Evolutionary conservation across 768 basidiomycete genomes (phyloP), one percentile per base, ranked within the genome.

Genomic region (Kwoniella pini): DNA sequence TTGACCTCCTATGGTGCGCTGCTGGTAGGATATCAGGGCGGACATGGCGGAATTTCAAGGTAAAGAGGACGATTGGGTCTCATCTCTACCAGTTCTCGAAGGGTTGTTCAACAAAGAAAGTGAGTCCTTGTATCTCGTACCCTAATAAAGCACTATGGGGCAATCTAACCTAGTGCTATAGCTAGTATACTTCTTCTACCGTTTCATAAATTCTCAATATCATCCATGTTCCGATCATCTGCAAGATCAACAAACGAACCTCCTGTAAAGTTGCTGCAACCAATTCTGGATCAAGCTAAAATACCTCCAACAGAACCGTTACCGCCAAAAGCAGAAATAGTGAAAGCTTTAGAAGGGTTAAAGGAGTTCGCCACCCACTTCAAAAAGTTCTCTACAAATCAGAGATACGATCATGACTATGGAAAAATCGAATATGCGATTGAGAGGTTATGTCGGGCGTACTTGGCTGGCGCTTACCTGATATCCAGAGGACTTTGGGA

Each of bases 291-390:
- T 31, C 42, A 26, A 24, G 31, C 43, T 38, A 46, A 19, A 1
- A 33, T 26, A 31, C 11, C 11, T 2, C 30, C 43, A n/a, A 6
- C 2, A 17, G 17, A 33, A 0, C 12, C 55, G 12, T 1, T 38
- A 10, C 36, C 38, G 1, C 7, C 38, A 11, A 40, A 10, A 21
- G 11, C 17, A n/a, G 27, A 45, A 4, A 15, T 60, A 11, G n/a
- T 30, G 4, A 63, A 58, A 48, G 21, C 51, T 9, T 31, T 64
- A 13, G 24, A 45, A 13, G 26, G 39, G 15, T 33, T 64, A 11
- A 40, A 59, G 22, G 50, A 24, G 15, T 64, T 59, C 30, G 27
- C 27, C 24, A 48, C 24, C 36, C 57, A 51, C 17, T 46, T 64
- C 38, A 53, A 54, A 21, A 39, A 50, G 17, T 17, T 36, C 24